These are phyloP conservation scores for Kuraishia capsulata DNA, from an alignment of 805 yeast species.

Conservation along the genomic window DNA sequence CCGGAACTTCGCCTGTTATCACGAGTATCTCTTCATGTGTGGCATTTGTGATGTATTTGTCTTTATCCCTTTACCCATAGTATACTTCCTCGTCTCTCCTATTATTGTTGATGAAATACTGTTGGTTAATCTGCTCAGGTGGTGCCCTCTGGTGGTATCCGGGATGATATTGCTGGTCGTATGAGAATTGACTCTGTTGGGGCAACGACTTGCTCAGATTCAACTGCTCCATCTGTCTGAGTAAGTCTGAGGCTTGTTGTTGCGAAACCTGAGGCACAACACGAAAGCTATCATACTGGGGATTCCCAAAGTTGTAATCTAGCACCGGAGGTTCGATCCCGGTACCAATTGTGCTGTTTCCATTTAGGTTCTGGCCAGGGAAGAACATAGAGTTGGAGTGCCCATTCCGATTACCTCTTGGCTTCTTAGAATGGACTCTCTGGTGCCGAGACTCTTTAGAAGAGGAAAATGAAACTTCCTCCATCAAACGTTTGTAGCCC, in stretches of 20 bases:
- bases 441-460: not conserved
- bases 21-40: no score
- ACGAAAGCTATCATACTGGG: not conserved
- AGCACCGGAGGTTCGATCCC: not conserved
- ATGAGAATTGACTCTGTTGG: no score
- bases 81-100: no score
- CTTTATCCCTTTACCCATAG: no score
- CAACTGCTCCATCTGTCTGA: slow-evolving; percentile 3
- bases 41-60: no score
- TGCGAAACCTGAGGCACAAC: slow-evolving; percentile 2
- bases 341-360: not conserved
- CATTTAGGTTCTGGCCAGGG: not conserved
- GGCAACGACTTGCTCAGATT: no score
- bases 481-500: slow-evolving; percentile 78
- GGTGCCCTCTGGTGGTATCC: no score
- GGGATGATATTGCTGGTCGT: no score
- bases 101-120: no score
- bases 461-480: slow-evolving; percentile 60
- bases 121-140: no score
- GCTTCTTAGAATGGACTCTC: not conserved
- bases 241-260: slow-evolving; percentile 2
- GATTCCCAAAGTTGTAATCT: not conserved
- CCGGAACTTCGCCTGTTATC: no score
- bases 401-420: not conserved
- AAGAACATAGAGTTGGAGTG: not conserved